These are phyloP conservation scores for Trichoderma sp. DNA, from an alignment of 2,329 filamentous ascomycete species.

Conservation along the genomic window DNA sequence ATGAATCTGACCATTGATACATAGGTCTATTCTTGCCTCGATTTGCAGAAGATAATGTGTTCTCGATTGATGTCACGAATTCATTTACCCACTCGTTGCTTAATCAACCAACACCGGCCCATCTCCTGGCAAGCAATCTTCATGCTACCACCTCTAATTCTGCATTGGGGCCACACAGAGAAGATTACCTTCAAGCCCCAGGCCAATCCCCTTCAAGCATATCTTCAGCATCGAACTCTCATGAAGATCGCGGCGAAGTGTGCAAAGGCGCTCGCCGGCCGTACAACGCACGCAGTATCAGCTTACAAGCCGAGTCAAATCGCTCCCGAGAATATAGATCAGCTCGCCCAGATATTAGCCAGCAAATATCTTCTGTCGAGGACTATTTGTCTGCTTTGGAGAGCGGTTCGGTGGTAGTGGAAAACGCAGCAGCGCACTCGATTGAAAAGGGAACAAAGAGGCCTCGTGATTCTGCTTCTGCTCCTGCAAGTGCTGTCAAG, in stretches of 20 bases:
- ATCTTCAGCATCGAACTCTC: background rate
- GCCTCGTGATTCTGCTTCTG: slow-evolving; percentile 46
- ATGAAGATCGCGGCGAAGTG: background rate
- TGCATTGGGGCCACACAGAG: background rate
- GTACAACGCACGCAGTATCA: background rate
- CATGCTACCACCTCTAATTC: background rate
- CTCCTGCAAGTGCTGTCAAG: slow-evolving; percentile 46
- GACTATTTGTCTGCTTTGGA: background rate
- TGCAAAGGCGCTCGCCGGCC: background rate
- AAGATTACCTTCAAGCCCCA: background rate
- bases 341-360: background rate
- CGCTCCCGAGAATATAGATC: background rate
- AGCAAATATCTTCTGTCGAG: background rate
- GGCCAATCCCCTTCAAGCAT: background rate
- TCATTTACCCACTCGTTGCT: slow-evolving; percentile 49
- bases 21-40: slow-evolving; percentile 24
- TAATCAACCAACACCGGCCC: slow-evolving; percentile 45
- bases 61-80: slow-evolving; percentile 38
- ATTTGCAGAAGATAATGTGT: slow-evolving; percentile 16
- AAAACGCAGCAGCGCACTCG: background rate
- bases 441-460: slow-evolving; percentile 45
- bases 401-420: slow-evolving; percentile 3
- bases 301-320: background rate
- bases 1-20: background rate
- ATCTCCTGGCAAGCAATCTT: slow-evolving; percentile 30